phyloP scores from a whole-genome alignment of 305 asterid genomes.

The Fraxinus latifolia region DNA sequence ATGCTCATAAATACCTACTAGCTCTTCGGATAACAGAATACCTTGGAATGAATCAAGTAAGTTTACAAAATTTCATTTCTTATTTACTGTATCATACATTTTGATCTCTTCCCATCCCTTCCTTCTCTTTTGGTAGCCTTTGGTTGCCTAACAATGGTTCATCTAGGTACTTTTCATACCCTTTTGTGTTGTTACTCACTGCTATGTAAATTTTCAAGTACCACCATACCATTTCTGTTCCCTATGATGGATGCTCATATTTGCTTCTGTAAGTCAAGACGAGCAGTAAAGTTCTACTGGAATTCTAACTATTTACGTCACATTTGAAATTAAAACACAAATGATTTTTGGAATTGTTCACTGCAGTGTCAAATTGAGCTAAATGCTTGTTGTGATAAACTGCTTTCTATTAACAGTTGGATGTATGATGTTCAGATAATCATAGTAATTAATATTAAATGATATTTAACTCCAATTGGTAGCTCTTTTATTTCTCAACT shows the following conservation, averaged over 20 bases:
- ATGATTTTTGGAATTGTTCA: background rate
- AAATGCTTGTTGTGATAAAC: background rate
- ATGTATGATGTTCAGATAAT: background rate
- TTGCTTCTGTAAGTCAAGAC: slow-evolving; percentile 9
- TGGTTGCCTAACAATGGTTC: background rate
- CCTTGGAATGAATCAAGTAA: slow-evolving; percentile 77
- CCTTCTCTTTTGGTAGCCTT: background rate
- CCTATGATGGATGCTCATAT: slow-evolving; percentile 4
- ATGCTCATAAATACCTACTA: slow-evolving; percentile 79
- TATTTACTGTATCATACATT: background rate
- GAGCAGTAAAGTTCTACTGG: background rate
- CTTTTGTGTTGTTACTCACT: background rate
- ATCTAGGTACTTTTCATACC: background rate
- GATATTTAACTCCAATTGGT: background rate
- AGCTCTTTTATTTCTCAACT: background rate
- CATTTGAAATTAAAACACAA: background rate
- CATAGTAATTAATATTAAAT: background rate
- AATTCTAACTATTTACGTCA: background rate
- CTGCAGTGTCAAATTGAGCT: background rate
- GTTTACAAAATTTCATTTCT: slow-evolving; percentile 23
- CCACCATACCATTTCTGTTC: background rate
- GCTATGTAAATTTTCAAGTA: background rate
- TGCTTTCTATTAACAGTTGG: background rate
- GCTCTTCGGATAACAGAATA: slow-evolving; percentile 85
- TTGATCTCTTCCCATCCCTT: background rate